Evolutionary conservation across 169 alveolate species (phyloP).

Genomic region (Eimeria tenella): DNA sequence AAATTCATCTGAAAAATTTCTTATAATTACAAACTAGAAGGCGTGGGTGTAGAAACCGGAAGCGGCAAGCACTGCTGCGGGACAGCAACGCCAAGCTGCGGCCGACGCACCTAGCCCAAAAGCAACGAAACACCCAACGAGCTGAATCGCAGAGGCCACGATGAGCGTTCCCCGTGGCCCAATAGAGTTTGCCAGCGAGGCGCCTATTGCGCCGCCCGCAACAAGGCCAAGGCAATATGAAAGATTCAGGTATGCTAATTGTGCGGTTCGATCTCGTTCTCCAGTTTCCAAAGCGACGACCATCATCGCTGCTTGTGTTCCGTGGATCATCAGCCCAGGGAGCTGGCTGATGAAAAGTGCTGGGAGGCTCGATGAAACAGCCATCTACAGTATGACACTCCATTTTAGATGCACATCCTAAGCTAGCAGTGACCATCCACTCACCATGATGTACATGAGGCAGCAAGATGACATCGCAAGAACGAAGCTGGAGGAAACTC

Average conservation of each 20-base stretch:
- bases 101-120: constrained; percentile 62
- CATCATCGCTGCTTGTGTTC: constrained; percentile 74
- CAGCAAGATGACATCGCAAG: constrained; percentile 74
- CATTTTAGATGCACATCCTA: background rate
- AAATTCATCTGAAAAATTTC: constrained; percentile 42
- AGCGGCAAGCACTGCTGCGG: background rate
- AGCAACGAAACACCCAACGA: constrained; percentile 69
- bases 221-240: constrained; percentile 72
- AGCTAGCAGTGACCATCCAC: background rate
- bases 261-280: constrained; percentile 55
- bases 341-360: constrained; percentile 70
- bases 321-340: constrained; percentile 74
- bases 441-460: constrained; percentile 67
- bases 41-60: background rate
- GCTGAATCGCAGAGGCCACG: constrained; percentile 67
- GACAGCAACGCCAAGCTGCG: background rate
- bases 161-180: constrained; percentile 77
- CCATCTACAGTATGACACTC: constrained; percentile 41
- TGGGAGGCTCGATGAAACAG: constrained; percentile 62
- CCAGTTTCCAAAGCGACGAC: constrained; percentile 68
- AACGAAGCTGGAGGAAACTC: constrained; percentile 25
- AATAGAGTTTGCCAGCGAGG: constrained; percentile 34
- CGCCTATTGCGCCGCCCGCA: constrained; percentile 69
- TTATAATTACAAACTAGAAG: background rate
- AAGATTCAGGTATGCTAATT: constrained; percentile 71